These are phyloP conservation scores for Leishmania arabica DNA, from an alignment of 208 protist species.

Conservation along the genomic window DNA sequence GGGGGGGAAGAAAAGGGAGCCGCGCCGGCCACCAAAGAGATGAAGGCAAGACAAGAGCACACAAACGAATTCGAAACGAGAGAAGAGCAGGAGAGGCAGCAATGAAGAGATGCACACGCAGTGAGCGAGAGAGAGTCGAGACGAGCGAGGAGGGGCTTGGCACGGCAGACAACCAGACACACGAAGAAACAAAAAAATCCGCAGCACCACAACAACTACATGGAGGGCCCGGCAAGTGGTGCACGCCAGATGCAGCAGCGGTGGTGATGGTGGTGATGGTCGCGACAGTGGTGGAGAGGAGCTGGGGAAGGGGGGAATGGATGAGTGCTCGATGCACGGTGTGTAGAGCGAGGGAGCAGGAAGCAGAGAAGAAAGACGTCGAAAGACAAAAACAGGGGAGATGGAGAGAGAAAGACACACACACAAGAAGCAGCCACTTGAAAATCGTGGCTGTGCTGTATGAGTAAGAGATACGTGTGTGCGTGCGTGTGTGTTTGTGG, in stretches of 20 bases:
- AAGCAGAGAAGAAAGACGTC: neutral
- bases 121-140: no score
- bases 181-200: neutral
- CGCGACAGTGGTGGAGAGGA: neutral
- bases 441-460: neutral
- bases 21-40: neutral
- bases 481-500: neutral
- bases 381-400: neutral
- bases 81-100: neutral
- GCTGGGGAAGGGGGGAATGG: neutral
- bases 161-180: neutral
- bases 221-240: neutral
- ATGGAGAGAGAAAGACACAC: neutral
- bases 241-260: neutral
- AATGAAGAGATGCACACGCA: neutral
- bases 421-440: neutral
- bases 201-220: neutral
- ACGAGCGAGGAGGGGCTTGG: neutral
- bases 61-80: neutral
- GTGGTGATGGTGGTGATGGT: neutral
- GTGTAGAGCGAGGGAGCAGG: neutral
- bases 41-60: neutral
- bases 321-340: neutral
- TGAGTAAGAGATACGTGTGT: neutral
- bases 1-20: no score